These are phyloP conservation scores for Penicillium thymicola DNA, from an alignment of 2,329 filamentous ascomycete species.

Conservation along the genomic window DNA sequence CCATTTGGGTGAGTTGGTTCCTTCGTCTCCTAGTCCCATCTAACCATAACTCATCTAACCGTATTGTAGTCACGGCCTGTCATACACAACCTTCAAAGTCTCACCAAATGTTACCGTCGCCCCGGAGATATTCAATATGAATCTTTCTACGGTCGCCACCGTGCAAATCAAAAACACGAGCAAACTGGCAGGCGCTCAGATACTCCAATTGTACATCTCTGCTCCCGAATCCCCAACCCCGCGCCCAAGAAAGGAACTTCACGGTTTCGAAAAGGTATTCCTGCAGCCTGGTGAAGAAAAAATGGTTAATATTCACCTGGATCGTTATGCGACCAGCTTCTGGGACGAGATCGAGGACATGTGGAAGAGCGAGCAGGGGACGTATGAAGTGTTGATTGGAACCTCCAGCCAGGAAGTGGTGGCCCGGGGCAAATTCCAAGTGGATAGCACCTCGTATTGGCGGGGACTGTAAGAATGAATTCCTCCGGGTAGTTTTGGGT, in stretches of 20 bases:
- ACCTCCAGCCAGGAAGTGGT: constrained; percentile 26
- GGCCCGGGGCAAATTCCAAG: constrained; percentile 17
- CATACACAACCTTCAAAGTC: constrained; percentile 66
- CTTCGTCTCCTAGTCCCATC: neutral
- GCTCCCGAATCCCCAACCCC: constrained; percentile 25
- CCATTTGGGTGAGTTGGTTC: constrained; percentile 54
- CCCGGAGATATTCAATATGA: constrained; percentile 34
- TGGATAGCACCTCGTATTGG: constrained; percentile 24
- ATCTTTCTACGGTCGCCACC: constrained; percentile 45
- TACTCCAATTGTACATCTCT: constrained; percentile 49
- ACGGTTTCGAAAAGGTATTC: constrained; percentile 45
- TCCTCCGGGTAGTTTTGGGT: neutral
- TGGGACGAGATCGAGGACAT: constrained; percentile 42
- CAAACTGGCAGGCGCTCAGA: constrained; percentile 49
- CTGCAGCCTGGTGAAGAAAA: constrained; percentile 37
- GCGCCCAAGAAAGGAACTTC: constrained; percentile 44
- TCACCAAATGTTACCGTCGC: constrained; percentile 37
- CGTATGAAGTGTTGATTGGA: constrained; percentile 40
- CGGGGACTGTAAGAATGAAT: constrained; percentile 13
- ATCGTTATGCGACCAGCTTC: constrained; percentile 40
- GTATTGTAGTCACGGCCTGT: constrained; percentile 60
- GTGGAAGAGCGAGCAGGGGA: constrained; percentile 41
- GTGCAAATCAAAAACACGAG: constrained; percentile 51
- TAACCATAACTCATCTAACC: neutral
- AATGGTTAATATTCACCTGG: constrained; percentile 30